phyloP scores from a whole-genome alignment of 768 basidiomycete genomes.

The Russula earlei region DNA sequence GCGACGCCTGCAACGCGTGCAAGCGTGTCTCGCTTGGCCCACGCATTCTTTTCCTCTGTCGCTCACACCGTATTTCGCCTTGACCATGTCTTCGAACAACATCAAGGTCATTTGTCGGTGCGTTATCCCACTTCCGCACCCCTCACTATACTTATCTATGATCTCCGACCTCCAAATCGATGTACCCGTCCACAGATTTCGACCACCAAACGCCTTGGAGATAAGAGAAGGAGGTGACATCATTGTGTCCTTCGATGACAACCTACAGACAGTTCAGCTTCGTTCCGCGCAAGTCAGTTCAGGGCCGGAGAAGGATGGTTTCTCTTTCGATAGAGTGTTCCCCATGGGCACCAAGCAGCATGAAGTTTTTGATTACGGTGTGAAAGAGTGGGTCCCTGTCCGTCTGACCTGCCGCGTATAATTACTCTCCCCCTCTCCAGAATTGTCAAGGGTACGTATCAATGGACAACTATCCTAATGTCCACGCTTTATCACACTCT shows the following conservation, averaged over 20 bases:
- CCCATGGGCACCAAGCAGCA: conserved; percentile 83
- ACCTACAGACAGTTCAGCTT: conserved; percentile 75
- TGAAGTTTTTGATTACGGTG: conserved; percentile 97
- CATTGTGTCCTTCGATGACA: conserved; percentile 82
- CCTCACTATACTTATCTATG: conserved; percentile 1
- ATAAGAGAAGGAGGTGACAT: conserved; percentile 79
- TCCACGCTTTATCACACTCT: background rate
- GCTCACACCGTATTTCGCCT: background rate
- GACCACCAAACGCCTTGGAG: conserved; percentile 90
- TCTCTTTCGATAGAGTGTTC: conserved; percentile 96
- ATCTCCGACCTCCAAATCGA: background rate
- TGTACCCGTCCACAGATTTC: conserved; percentile 53
- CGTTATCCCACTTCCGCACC: conserved; percentile 27
- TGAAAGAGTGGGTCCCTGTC: conserved; percentile 72
- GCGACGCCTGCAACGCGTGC: conserved; percentile 12
- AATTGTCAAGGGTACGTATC: conserved; percentile 72
- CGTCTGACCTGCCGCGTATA: background rate
- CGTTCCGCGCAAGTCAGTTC: conserved; percentile 57
- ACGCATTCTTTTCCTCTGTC: background rate
- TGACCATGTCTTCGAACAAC: conserved; percentile 60
- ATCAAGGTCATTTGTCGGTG: conserved; percentile 99
- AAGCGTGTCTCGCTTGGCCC: background rate
- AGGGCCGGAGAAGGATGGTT: conserved; percentile 93
- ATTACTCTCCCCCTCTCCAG: conserved; percentile 30
- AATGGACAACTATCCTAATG: background rate